Percentiles rank a stretch among this genome's conserved stretches.
Conservation (phyloP, 208 protist genomes). For the Wallacemonas collosoma region DNA sequence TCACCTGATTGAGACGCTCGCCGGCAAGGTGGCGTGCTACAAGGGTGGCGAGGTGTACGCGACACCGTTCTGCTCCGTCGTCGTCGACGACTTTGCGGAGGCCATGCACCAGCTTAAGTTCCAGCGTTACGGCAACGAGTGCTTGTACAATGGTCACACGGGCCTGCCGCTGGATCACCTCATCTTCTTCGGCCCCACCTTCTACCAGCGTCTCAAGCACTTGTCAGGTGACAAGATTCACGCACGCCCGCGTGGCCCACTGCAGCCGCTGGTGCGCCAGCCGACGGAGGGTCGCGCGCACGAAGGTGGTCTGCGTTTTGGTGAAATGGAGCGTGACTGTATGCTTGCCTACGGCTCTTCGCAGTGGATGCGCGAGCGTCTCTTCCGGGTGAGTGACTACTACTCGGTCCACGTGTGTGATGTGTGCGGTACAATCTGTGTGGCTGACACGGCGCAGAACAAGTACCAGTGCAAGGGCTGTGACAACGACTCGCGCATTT, state of each 20-base stretch:
- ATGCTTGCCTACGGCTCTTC: conserved; percentile 96
- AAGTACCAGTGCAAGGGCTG: conserved; percentile 93
- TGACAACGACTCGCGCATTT: conserved; percentile 93
- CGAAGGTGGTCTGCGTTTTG: conserved; percentile 99
- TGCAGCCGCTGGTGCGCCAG: conserved; percentile 97
- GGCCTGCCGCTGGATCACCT: conserved; percentile 96
- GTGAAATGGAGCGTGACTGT: conserved; percentile 99
- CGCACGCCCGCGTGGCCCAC: conserved; percentile 93
- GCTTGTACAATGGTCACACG: conserved; percentile 95
- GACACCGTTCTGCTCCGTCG: conserved; percentile 96
- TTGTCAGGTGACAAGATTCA: conserved; percentile 99
- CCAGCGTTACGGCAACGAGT: conserved; percentile 98
- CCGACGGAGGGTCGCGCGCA: conserved; percentile 98
- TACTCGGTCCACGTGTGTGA: conserved; percentile 96
- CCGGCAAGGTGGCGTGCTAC: conserved; percentile 91
- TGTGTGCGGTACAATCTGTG: conserved; percentile 87
- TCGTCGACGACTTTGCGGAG: conserved; percentile 94
- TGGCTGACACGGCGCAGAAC: conserved; percentile 53
- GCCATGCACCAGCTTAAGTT: conserved; percentile 91
- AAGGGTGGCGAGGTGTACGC: conserved; percentile 96
- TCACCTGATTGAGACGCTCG: conserved; percentile 97
- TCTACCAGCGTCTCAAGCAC: conserved; percentile 99
- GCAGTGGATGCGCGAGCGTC: conserved; percentile 96
- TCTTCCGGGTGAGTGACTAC: conserved; percentile 97
- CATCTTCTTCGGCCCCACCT: conserved; percentile 99